These are phyloP conservation scores for Triticum dicoccoides DNA, from an alignment of 176 grass and related monocot species.

Conservation along the genomic window DNA sequence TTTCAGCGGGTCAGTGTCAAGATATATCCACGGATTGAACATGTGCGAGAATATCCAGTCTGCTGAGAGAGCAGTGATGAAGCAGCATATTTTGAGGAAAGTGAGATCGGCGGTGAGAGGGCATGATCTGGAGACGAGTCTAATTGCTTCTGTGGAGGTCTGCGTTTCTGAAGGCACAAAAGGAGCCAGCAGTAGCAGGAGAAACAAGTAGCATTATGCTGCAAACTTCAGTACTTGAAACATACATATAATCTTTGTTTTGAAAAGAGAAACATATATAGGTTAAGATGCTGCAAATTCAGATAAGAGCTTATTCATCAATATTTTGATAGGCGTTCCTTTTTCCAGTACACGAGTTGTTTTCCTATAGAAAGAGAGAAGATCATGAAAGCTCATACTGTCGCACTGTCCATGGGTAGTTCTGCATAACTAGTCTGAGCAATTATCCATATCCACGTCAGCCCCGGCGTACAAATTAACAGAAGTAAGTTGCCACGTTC, in stretches of 20 bases:
- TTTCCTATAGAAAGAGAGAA: neutral
- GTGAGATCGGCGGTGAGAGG: slow-evolving; percentile 50
- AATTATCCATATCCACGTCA: neutral
- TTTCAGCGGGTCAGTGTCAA: slow-evolving; percentile 54
- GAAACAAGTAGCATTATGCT: slow-evolving; percentile 32
- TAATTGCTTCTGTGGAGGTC: slow-evolving; percentile 55
- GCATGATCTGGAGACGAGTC: slow-evolving; percentile 42
- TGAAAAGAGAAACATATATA: neutral
- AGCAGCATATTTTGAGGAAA: slow-evolving; percentile 72
- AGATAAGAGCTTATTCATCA: neutral
- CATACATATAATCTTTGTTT: neutral
- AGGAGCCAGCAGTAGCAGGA: slow-evolving; percentile 54
- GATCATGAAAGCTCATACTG: neutral
- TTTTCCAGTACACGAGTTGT: neutral
- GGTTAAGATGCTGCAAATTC: neutral
- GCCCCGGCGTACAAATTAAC: neutral
- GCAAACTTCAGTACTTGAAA: neutral
- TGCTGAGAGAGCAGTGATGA: slow-evolving; percentile 65
- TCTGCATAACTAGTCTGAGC: neutral
- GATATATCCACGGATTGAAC: slow-evolving; percentile 73
- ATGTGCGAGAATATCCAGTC: slow-evolving; percentile 67
- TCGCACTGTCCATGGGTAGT: neutral
- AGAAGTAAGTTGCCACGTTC: neutral
- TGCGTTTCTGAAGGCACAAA: slow-evolving; percentile 42
- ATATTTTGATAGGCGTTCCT: neutral